Conservation (phyloP, 805 yeast species). For the Suhomyces emberorum region DNA sequence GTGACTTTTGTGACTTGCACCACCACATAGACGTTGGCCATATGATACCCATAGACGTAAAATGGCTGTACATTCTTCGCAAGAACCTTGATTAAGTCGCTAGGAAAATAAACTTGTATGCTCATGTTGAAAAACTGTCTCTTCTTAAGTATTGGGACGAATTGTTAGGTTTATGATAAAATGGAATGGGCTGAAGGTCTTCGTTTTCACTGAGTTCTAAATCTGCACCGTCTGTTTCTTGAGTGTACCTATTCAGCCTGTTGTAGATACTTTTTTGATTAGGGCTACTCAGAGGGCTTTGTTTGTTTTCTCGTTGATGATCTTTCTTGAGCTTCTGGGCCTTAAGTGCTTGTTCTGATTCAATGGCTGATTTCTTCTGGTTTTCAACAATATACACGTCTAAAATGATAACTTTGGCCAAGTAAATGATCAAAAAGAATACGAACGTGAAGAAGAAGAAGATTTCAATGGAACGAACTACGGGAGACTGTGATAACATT, state of each 20-base stretch:
- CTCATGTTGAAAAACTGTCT: constrained; percentile 36
- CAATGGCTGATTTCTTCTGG: constrained; percentile 3
- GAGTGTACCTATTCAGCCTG: too few species aligned
- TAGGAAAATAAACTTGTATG: constrained; percentile 33
- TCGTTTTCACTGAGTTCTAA: constrained; percentile 5
- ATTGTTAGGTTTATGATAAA: constrained; percentile 32
- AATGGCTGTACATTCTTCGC: background rate
- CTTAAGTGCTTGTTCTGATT: constrained; percentile 1
- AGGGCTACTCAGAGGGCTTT: too few species aligned
- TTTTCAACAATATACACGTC: constrained; percentile 5
- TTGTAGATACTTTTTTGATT: background rate
- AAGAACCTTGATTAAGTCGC: constrained; percentile 19
- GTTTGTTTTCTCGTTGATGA: background rate
- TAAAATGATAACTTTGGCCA: constrained; percentile 2
- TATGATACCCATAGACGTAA: constrained; percentile 24
- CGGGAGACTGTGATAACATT: too few species aligned
- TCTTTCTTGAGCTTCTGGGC: background rate
- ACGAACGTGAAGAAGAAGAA: background rate
- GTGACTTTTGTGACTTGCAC: constrained; percentile 2
- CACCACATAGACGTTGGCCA: constrained; percentile 15
- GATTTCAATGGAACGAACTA: constrained; percentile 1
- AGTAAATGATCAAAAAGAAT: background rate
- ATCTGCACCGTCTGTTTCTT: constrained; percentile 3
- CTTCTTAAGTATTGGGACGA: constrained; percentile 42
- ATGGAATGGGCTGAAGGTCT: constrained; percentile 6